A percentile compares a stretch with the other conserved stretches of the same genome.
Conservation (phyloP, 2,329 filamentous ascomycete species). For the Sporothrix protearum region DNA sequence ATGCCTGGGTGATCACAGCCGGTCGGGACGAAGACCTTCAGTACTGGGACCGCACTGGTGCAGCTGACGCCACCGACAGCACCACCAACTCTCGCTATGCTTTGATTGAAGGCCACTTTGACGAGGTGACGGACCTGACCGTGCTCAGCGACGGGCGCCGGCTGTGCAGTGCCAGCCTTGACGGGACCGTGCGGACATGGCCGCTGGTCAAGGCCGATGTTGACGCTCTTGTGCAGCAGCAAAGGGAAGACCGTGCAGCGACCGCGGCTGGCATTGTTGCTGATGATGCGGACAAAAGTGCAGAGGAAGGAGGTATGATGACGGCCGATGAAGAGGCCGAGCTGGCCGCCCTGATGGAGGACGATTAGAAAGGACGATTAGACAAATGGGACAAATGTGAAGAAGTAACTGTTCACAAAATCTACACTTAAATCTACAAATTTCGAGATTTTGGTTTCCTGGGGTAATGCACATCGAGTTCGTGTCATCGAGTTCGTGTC, state of each 20-base stretch:
- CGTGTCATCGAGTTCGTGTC: background rate
- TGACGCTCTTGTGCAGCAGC: slow-evolving; percentile 49
- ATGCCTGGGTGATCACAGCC: slow-evolving; percentile 78
- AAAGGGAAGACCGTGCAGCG: slow-evolving; percentile 45
- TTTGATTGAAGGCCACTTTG: slow-evolving; percentile 77
- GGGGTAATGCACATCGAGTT: background rate
- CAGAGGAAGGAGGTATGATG: slow-evolving; percentile 52
- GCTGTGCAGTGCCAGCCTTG: slow-evolving; percentile 81
- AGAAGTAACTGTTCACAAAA: background rate
- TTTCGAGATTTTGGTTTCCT: background rate
- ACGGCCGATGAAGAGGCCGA: slow-evolving; percentile 89
- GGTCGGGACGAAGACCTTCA: slow-evolving; percentile 90
- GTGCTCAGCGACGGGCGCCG: slow-evolving; percentile 53
- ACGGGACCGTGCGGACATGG: slow-evolving; percentile 85
- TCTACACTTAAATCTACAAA: background rate
- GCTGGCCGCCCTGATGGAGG: slow-evolving; percentile 84
- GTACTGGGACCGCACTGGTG: slow-evolving; percentile 79
- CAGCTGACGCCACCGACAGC: slow-evolving; percentile 85
- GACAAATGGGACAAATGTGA: no score
- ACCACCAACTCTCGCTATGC: slow-evolving; percentile 63
- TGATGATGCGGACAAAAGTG: slow-evolving; percentile 64
- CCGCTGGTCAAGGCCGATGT: slow-evolving; percentile 60
- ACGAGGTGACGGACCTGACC: slow-evolving; percentile 82
- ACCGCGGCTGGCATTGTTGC: slow-evolving; percentile 34
- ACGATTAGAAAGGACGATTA: slow-evolving; percentile 51